phyloP scores from a whole-genome alignment of 768 basidiomycete species.

The Hysterangium stoloniferum region DNA sequence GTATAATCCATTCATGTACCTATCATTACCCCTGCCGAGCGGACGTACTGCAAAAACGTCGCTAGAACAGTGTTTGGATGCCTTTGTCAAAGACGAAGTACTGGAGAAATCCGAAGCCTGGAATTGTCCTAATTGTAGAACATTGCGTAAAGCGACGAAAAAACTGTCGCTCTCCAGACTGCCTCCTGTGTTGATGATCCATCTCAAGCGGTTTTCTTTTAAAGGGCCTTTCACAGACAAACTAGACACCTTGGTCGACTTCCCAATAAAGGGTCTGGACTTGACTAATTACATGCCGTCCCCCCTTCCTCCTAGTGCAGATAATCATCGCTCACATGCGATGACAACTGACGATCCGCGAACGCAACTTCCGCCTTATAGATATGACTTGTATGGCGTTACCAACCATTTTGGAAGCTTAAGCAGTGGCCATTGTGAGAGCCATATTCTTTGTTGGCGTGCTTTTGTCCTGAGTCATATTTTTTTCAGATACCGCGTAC shows the following conservation, averaged over 20 bases:
- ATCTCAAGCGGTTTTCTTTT: conserved; percentile 86
- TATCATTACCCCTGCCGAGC: conserved; percentile 82
- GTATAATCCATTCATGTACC: conserved; percentile 93
- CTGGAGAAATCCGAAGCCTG: conserved; percentile 93
- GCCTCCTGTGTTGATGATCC: conserved; percentile 87
- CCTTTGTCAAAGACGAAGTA: conserved; percentile 84
- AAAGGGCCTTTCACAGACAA: conserved; percentile 93
- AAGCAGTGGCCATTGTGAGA: conserved; percentile 87
- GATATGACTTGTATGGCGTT: conserved; percentile 90
- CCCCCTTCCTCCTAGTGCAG: conserved; percentile 58
- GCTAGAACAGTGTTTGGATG: conserved; percentile 76
- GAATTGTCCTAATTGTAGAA: conserved; percentile 94
- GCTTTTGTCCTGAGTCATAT: conserved; percentile 6
- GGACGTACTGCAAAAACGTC: conserved; percentile 52
- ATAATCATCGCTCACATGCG: conserved; percentile 40
- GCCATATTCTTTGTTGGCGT: background rate
- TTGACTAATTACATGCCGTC: conserved; percentile 81
- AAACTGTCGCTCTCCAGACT: conserved; percentile 84
- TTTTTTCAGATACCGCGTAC: conserved; percentile 75
- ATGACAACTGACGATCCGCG: conserved; percentile 62
- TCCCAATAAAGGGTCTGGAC: conserved; percentile 57
- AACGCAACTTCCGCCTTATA: conserved; percentile 78
- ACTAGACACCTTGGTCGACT: conserved; percentile 91
- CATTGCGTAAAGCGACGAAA: conserved; percentile 78
- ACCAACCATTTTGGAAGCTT: conserved; percentile 95